Evolutionary conservation across 108 stramenopile genomes (phyloP).

Genomic region (Cyclotella kingstonii): DNA sequence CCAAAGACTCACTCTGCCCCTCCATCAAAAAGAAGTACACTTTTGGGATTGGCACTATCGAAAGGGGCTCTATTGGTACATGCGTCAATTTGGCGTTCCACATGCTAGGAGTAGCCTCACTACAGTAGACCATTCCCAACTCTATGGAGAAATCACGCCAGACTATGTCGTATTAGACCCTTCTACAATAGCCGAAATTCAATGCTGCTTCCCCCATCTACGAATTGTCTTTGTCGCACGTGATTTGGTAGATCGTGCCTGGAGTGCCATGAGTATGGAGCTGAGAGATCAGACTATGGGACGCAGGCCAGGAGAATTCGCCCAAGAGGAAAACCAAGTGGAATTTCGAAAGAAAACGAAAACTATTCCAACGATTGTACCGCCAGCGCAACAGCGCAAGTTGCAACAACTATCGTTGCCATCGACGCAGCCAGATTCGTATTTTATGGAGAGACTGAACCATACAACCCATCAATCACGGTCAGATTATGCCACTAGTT

Average conservation of each 20-base stretch:
- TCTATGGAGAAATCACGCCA: conserved; percentile 54
- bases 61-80: conserved; percentile 56
- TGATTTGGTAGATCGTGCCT: conserved; percentile 52
- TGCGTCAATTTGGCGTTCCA: conserved; percentile 41
- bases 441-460: conserved; percentile 47
- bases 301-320: conserved; percentile 47
- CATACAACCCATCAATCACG: conserved; percentile 29
- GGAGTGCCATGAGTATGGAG: conserved; percentile 60
- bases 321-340: conserved; percentile 11
- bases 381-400: conserved; percentile 23
- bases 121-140: background rate
- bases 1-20: conserved; percentile 22
- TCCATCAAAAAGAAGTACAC: conserved; percentile 55
- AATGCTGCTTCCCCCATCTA: conserved; percentile 29
- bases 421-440: conserved; percentile 40
- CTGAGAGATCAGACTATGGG: conserved; percentile 44
- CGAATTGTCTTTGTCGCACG: conserved; percentile 53
- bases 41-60: conserved; percentile 64
- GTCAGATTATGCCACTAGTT: conserved; percentile 9
- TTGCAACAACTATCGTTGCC: conserved; percentile 38
- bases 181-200: conserved; percentile 35
- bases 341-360: background rate
- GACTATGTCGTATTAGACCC: conserved; percentile 43
- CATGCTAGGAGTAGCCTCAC: background rate
- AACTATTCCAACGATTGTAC: background rate